Evolutionary conservation across 2,329 filamentous ascomycete genomes (phyloP).

Genomic region (Alternaria sp.): DNA sequence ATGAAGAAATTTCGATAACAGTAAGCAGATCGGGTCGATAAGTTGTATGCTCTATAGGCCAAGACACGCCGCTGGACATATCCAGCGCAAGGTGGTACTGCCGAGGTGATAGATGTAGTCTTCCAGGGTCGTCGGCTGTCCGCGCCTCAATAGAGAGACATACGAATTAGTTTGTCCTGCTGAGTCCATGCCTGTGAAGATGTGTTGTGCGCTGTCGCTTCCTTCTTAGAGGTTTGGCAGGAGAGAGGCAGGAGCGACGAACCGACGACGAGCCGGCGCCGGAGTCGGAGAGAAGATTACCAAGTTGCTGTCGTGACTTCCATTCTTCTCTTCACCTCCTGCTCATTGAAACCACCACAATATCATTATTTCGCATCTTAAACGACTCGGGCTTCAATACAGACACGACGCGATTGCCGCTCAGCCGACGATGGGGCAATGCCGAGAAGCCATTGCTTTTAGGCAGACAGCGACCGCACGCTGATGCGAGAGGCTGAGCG

Average conservation of each 20-base stretch:
- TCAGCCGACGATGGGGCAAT: not conserved
- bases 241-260: not conserved
- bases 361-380: not conserved
- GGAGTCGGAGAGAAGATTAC: not conserved
- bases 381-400: not conserved
- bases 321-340: not conserved
- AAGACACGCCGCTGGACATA: not conserved
- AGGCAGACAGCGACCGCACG: not conserved
- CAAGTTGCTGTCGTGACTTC: not conserved
- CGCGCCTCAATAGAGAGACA: not conserved
- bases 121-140: not conserved
- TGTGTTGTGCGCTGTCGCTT: not conserved
- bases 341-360: not conserved
- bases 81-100: not conserved
- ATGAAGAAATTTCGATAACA: not conserved
- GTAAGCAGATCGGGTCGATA: not conserved
- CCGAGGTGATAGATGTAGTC: not conserved
- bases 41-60: not conserved
- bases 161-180: not conserved
- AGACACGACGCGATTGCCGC: not conserved
- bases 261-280: slow-evolving; percentile 1
- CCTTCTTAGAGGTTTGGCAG: not conserved
- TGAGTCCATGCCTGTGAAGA: not conserved
- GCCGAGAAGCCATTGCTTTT: not conserved
- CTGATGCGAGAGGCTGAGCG: slow-evolving; percentile 8